These are phyloP conservation scores for Stephanocyclus meneghinianus DNA, from an alignment of 352 stramenopile genomes.

Conservation along the genomic window DNA sequence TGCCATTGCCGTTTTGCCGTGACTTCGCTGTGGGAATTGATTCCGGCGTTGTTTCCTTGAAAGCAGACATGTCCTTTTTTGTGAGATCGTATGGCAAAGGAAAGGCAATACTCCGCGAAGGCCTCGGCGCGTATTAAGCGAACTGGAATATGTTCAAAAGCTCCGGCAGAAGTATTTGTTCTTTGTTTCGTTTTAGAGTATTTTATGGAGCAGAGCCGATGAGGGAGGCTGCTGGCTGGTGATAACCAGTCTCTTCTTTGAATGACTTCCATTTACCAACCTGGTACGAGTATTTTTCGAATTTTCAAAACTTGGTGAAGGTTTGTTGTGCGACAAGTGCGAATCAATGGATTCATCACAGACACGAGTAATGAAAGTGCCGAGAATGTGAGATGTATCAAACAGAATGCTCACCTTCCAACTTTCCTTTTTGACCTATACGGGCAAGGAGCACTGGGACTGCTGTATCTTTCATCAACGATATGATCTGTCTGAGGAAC, in stretches of 20 bases:
- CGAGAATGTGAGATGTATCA: too few species aligned
- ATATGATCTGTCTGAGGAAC: too few species aligned
- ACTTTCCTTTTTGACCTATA: too few species aligned
- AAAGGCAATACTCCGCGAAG: slow-evolving; percentile 17
- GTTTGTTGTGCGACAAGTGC: not conserved
- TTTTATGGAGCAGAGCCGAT: not conserved
- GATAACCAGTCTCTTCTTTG: not conserved
- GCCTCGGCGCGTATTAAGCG: slow-evolving; percentile 6
- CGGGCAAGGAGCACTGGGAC: too few species aligned
- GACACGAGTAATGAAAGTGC: too few species aligned
- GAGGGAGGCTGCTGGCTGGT: not conserved
- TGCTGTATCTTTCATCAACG: too few species aligned
- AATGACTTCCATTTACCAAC: not conserved
- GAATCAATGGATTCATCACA: not conserved
- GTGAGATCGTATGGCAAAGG: too few species aligned
- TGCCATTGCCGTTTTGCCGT: not conserved
- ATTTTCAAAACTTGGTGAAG: too few species aligned
- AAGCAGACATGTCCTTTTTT: slow-evolving; percentile 13
- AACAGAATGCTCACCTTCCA: too few species aligned
- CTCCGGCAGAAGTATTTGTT: not conserved
- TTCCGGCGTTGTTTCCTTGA: not conserved
- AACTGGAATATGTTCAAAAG: slow-evolving; percentile 28
- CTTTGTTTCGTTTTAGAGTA: not conserved
- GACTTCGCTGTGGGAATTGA: not conserved
- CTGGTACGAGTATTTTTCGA: too few species aligned